Conservation (phyloP, 805 yeast species). For the Nakazawaea ambrosiae region DNA sequence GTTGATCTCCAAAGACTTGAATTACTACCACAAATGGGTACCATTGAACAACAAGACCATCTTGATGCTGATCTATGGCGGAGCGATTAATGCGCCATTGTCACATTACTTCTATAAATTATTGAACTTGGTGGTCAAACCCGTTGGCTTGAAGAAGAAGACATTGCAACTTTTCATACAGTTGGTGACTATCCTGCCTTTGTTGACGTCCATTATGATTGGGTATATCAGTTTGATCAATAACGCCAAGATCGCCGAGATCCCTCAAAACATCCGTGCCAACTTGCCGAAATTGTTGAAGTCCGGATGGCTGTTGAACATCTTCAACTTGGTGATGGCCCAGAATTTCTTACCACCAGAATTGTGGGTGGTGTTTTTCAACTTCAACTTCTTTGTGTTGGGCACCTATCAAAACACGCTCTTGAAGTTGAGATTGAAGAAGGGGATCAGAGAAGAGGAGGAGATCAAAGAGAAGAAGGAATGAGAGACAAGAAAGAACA, state of each 20-base stretch:
- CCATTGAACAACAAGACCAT: conserved; percentile 36
- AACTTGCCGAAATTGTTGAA: conserved; percentile 40
- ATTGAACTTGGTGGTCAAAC: conserved; percentile 36
- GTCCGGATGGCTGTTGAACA: conserved; percentile 48
- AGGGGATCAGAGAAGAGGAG: conserved; percentile 2
- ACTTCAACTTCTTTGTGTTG: conserved; percentile 47
- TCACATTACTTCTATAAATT: conserved; percentile 45
- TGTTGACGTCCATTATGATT: conserved; percentile 40
- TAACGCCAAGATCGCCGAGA: conserved; percentile 10
- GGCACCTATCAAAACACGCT: conserved; percentile 58
- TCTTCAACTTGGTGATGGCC: conserved; percentile 44
- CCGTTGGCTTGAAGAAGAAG: conserved; percentile 33
- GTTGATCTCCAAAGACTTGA: conserved; percentile 37
- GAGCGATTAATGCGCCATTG: conserved; percentile 48
- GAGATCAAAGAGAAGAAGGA: background rate
- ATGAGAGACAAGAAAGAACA: background rate
- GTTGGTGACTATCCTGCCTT: conserved; percentile 49
- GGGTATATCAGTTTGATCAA: conserved; percentile 43
- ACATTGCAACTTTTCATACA: conserved; percentile 44
- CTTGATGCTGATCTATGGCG: conserved; percentile 51
- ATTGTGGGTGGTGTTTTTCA: conserved; percentile 60
- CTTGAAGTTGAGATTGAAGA: conserved; percentile 33
- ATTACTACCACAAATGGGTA: conserved; percentile 11
- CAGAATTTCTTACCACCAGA: conserved; percentile 52
- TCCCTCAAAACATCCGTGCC: conserved; percentile 28